Conservation (phyloP, 176 grass and related monocot genomes). For the Oryza glumipatula region DNA sequence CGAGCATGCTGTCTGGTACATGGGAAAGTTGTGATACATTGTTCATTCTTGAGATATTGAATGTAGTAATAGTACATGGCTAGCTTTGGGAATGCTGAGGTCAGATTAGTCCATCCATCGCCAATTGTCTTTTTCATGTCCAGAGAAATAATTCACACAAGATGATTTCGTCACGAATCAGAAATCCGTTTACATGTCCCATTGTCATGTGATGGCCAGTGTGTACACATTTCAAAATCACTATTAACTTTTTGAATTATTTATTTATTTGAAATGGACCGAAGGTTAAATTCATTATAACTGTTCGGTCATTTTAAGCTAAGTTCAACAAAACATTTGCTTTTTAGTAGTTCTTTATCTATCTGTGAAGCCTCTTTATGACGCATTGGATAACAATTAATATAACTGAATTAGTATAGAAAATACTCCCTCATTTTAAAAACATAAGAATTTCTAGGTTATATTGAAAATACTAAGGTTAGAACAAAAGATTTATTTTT, state of each 20-base stretch:
- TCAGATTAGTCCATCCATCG: background rate
- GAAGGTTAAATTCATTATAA: no score
- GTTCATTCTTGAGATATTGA: background rate
- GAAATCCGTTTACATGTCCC: background rate
- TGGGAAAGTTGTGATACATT: background rate
- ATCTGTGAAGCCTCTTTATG: background rate
- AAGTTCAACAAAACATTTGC: no score
- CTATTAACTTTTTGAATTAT: background rate
- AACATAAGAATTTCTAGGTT: no score
- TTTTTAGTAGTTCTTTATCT: background rate
- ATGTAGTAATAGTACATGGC: background rate
- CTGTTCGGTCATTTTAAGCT: no score
- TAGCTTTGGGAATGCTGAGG: background rate
- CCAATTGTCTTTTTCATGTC: background rate
- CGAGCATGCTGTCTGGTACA: background rate
- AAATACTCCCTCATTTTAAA: no score
- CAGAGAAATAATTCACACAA: background rate
- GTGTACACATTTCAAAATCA: background rate
- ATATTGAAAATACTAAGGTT: no score
- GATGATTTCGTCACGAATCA: constrained; percentile 10
- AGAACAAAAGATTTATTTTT: no score
- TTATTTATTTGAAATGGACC: no score
- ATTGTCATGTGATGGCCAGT: background rate
- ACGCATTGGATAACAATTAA: no score
- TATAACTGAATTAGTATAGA: no score